Evolutionary conservation across 1,139 yeast genomes (phyloP).

Genomic region (Sugiyamaella paludigena): DNA sequence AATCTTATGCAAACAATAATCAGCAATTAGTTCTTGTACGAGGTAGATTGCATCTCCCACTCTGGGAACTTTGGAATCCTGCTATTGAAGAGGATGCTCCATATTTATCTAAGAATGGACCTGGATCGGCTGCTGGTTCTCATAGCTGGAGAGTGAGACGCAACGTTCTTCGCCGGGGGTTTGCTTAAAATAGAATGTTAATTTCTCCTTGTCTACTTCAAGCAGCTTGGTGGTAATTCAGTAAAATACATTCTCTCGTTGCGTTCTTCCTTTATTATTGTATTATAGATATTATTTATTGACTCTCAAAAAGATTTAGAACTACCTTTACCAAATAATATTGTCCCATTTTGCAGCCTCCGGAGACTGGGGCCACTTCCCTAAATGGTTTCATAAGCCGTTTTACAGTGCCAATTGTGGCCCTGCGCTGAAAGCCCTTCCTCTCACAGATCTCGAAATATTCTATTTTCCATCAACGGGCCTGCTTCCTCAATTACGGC

Average conservation of each 20-base stretch:
- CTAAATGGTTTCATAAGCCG: no score
- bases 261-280: neutral
- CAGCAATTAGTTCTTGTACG: slow-evolving; percentile 48
- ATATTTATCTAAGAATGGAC: slow-evolving; percentile 38
- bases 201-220: no score
- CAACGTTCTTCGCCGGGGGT: slow-evolving; percentile 36
- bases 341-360: no score
- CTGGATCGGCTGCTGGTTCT: slow-evolving; percentile 45
- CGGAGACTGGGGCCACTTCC: no score
- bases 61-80: slow-evolving; percentile 41
- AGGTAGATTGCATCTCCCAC: slow-evolving; percentile 64
- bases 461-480: no score
- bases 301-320: neutral
- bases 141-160: slow-evolving; percentile 63
- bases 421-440: no score
- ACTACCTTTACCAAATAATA: neutral
- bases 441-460: no score
- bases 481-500: no score
- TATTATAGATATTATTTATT: slow-evolving; percentile 3
- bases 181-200: slow-evolving; percentile 4
- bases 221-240: no score
- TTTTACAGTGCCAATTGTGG: no score
- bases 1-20: slow-evolving; percentile 14
- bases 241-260: no score
- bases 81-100: slow-evolving; percentile 20